These are phyloP conservation scores for Avena insularis DNA, from an alignment of 176 grass and related monocot genomes.

Conservation along the genomic window DNA sequence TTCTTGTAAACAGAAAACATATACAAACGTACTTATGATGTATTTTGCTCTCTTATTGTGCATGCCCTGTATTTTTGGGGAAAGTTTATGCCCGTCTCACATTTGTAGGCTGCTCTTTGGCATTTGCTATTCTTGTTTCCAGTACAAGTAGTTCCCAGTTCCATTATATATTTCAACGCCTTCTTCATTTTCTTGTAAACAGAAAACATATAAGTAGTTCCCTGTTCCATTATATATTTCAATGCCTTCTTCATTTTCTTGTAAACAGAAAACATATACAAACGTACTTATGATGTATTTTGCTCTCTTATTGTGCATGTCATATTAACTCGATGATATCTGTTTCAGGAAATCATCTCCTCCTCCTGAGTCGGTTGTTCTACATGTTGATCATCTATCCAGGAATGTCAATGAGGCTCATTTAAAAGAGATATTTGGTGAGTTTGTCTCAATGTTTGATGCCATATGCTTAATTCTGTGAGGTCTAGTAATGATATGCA, in stretches of 20 bases:
- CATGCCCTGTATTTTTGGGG: neutral
- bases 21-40: neutral
- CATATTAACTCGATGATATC: constrained; percentile 18
- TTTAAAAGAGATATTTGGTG: constrained; percentile 99
- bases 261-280: neutral
- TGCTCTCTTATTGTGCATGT: neutral
- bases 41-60: neutral
- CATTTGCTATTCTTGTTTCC: neutral
- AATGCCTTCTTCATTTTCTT: neutral
- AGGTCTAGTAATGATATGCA: constrained; percentile 6
- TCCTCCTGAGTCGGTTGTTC: constrained; percentile 74
- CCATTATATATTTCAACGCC: neutral
- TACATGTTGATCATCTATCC: constrained; percentile 93
- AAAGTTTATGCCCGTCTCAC: neutral
- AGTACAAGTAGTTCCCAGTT: neutral
- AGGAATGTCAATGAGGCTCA: constrained; percentile 98
- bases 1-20: neutral
- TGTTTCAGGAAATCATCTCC: constrained; percentile 92
- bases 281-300: neutral
- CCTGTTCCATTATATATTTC: neutral
- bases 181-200: neutral
- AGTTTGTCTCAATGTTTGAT: constrained; percentile 38
- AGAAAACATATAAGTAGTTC: neutral
- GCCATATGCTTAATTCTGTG: neutral
- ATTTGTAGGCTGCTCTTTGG: neutral